phyloP scores from a whole-genome alignment of 2,329 filamentous ascomycete genomes.

The Sclerotinia spermophila region DNA sequence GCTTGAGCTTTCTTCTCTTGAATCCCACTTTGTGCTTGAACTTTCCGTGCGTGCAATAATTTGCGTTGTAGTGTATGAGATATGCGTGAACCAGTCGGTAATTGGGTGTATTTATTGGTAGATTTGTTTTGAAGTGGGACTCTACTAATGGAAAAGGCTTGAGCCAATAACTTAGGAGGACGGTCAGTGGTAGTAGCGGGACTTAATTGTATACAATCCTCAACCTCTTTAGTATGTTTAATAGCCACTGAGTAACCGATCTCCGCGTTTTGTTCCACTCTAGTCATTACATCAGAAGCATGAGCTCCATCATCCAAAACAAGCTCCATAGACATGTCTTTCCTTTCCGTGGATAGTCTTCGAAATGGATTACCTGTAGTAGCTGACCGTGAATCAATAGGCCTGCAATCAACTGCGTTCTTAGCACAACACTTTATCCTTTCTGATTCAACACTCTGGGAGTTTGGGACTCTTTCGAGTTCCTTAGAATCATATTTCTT shows the following conservation, averaged over 20 bases:
- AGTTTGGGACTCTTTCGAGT: background rate
- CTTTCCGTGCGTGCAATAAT: background rate
- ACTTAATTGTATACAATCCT: background rate
- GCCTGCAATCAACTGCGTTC: background rate
- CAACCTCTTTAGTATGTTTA: background rate
- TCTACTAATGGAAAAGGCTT: background rate
- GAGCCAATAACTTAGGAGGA: background rate
- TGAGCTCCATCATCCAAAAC: background rate
- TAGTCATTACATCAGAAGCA: background rate
- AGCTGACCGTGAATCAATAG: background rate
- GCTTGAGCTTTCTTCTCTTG: background rate
- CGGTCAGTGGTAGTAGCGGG: background rate
- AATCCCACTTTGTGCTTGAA: background rate
- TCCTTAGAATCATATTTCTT: background rate
- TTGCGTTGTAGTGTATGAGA: background rate
- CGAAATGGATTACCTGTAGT: background rate
- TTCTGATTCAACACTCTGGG: no score
- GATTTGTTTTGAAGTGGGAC: background rate
- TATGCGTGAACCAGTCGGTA: no score
- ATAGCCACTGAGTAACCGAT: background rate
- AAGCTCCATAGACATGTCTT: background rate
- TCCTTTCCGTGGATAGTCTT: background rate
- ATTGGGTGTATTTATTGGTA: background rate
- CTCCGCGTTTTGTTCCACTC: background rate
- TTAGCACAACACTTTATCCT: background rate